phyloP scores from a whole-genome alignment of 192 early-diverging fungal genomes.

The Linderina pennispora region DNA sequence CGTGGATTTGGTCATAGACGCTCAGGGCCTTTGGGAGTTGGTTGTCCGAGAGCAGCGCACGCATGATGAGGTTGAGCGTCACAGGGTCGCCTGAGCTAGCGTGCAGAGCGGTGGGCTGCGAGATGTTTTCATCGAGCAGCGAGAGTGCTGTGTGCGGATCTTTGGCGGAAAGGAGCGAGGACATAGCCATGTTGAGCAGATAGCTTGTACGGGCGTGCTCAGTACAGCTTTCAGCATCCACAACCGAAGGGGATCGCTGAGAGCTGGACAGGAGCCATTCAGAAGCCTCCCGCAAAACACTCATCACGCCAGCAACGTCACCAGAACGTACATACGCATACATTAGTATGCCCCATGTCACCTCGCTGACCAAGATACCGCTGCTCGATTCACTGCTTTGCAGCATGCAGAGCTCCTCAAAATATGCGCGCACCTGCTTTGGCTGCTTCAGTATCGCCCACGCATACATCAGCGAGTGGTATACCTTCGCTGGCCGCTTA shows the following conservation, averaged over 20 bases:
- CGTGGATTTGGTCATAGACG: constrained; percentile 8
- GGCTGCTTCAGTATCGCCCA: constrained; percentile 20
- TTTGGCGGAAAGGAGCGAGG: constrained; percentile 6
- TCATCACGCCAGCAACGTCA: constrained; percentile 3
- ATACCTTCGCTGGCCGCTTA: constrained; percentile 7
- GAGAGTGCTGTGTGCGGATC: constrained; percentile 5
- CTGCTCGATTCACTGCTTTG: background rate
- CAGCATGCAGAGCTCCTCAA: background rate
- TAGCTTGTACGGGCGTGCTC: constrained; percentile 11
- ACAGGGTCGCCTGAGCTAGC: constrained; percentile 17
- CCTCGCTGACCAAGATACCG: background rate
- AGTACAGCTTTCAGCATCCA: too few relatives aligned
- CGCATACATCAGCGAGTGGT: constrained; percentile 16
- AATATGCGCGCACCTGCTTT: constrained; percentile 1
- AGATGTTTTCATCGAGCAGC: constrained; percentile 9
- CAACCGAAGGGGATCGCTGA: too few relatives aligned
- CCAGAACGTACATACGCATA: constrained; percentile 12
- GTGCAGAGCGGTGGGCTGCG: background rate
- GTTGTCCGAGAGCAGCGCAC: constrained; percentile 14
- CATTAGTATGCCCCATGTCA: constrained; percentile 32
- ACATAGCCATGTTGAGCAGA: constrained; percentile 29
- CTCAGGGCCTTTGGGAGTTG: constrained; percentile 9
- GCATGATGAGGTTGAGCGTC: constrained; percentile 17
- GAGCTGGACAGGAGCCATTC: constrained; percentile 11
- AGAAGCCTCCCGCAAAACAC: constrained; percentile 8